Conservation (phyloP, 164 flowering plant genomes). For the Euptelea pleiosperma region DNA sequence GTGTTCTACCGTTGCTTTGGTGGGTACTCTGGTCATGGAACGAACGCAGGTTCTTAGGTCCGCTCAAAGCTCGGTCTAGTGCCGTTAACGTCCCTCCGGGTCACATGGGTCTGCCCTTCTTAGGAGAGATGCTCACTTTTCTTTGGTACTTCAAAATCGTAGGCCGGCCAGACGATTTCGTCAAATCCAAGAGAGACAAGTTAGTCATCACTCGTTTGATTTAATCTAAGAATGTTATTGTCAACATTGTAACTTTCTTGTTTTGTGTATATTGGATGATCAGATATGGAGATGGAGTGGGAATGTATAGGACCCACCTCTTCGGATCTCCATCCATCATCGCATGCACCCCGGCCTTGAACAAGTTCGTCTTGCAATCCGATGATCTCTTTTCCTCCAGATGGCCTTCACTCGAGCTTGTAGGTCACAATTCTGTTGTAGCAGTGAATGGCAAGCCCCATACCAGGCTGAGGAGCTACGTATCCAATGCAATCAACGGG, state of each 20-base stretch:
- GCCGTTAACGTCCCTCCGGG: conserved; percentile 40
- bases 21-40: conserved; percentile 27
- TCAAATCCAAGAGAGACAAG: conserved; percentile 35
- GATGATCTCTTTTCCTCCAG: conserved; percentile 18
- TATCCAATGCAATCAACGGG: conserved; percentile 23
- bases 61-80: not conserved
- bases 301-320: too few species aligned
- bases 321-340: conserved; percentile 53
- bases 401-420: conserved; percentile 37
- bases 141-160: conserved; percentile 55
- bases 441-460: conserved; percentile 37
- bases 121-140: conserved; percentile 46
- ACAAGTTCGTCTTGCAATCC: conserved; percentile 36
- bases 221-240: too few species aligned
- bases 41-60: conserved; percentile 17
- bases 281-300: too few species aligned
- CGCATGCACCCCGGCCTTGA: conserved; percentile 34
- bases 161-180: conserved; percentile 48
- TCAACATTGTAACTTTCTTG: too few species aligned
- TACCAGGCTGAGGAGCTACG: conserved; percentile 23
- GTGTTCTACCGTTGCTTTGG: conserved; percentile 8
- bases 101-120: conserved; percentile 41
- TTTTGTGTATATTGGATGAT: too few species aligned
- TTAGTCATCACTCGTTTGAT: conserved; percentile 4
- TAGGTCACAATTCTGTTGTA: conserved; percentile 30